Evolutionary conservation across 805 yeast genomes (phyloP).

Genomic region (Candida ortonii): DNA sequence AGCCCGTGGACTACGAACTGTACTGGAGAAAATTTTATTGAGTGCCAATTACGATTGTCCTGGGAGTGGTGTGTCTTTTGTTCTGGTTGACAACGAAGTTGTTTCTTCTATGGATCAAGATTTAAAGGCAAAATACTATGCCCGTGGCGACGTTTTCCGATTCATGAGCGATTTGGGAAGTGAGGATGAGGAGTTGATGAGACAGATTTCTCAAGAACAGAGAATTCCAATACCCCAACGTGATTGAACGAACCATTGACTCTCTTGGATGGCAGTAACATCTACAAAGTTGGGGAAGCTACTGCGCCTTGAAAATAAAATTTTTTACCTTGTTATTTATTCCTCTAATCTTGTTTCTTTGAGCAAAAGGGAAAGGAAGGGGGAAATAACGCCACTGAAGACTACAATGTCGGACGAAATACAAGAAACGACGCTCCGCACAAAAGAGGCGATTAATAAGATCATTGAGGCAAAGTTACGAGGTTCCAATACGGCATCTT

Average conservation of each 20-base stretch:
- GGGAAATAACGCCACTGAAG: too few relatives aligned
- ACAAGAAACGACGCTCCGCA: slow-evolving; percentile 46
- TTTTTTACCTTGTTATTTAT: not conserved
- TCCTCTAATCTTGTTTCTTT: not conserved
- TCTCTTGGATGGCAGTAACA: too few relatives aligned
- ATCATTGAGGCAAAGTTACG: slow-evolving; percentile 45
- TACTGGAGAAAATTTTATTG: slow-evolving; percentile 49
- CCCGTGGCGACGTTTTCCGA: slow-evolving; percentile 40
- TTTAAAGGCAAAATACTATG: slow-evolving; percentile 42
- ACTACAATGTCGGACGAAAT: slow-evolving; percentile 12
- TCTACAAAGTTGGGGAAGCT: too few relatives aligned
- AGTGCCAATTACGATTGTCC: slow-evolving; percentile 59
- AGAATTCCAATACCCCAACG: slow-evolving; percentile 27
- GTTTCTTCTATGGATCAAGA: slow-evolving; percentile 30
- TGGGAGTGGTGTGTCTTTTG: slow-evolving; percentile 51
- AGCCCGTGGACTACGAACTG: slow-evolving; percentile 56
- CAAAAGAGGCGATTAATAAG: slow-evolving; percentile 53
- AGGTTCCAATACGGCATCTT: slow-evolving; percentile 27
- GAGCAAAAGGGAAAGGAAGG: too few relatives aligned
- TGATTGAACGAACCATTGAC: too few relatives aligned
- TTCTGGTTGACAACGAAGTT: slow-evolving; percentile 44
- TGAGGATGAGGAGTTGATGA: slow-evolving; percentile 43
- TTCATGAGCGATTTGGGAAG: slow-evolving; percentile 39
- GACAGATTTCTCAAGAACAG: slow-evolving; percentile 36
- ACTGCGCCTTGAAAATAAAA: not conserved